Percentiles rank a stretch among this genome's conserved stretches.
Evolutionary conservation across 306 rosid genomes (phyloP).

Genomic region (Prunus armeniaca): DNA sequence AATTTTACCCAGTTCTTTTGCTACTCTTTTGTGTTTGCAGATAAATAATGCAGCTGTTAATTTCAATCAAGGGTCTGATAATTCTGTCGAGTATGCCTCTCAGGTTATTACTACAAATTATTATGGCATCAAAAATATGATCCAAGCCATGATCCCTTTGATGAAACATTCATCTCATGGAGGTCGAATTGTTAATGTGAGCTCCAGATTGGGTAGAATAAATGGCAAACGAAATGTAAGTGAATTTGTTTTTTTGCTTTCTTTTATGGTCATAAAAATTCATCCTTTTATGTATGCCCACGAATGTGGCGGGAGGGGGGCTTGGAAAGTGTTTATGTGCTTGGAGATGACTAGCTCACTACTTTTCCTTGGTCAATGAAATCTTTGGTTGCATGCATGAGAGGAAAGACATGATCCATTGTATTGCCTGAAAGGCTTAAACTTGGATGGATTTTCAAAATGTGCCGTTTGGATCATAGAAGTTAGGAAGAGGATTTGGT

Average conservation of each 20-base stretch:
- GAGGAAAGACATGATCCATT: neutral
- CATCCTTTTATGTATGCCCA: neutral
- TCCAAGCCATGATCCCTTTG: conserved; percentile 78
- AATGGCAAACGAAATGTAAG: conserved; percentile 82
- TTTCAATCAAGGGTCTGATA: conserved; percentile 75
- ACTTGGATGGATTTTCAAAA: neutral
- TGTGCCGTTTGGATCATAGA: neutral
- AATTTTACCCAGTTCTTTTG: neutral
- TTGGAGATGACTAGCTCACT: neutral
- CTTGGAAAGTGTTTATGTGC: neutral
- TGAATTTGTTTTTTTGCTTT: neutral
- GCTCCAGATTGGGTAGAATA: conserved; percentile 77
- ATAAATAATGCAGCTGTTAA: conserved; percentile 87
- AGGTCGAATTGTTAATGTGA: conserved; percentile 77
- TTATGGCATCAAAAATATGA: conserved; percentile 68
- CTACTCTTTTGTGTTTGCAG: conserved; percentile 31
- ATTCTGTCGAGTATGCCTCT: conserved; percentile 63
- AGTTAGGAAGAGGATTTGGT: neutral
- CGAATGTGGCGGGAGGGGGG: neutral
- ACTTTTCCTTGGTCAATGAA: neutral
- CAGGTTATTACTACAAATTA: conserved; percentile 75
- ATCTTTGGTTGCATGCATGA: neutral
- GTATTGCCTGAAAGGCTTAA: neutral
- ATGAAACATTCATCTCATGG: conserved; percentile 71
- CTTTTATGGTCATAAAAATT: neutral